Base-by-base conservation (phyloP, 1,139 yeast genomes). In the Geotrichum histeridarum region DNA sequence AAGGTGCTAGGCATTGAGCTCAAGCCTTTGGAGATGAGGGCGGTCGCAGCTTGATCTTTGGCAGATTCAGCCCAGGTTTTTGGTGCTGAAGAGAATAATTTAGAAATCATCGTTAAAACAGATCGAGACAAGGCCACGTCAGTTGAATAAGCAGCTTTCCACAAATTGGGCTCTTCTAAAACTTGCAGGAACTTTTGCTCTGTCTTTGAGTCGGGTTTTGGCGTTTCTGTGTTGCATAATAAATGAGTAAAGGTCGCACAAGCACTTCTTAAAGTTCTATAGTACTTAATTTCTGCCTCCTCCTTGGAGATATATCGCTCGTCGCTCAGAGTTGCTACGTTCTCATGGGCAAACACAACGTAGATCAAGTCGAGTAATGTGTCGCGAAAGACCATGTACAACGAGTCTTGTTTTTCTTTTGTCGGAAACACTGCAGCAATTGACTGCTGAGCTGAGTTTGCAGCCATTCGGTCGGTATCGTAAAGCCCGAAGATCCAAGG, bases 401-500 rank as follows among this genome's bases (percentile, higher is more conserved):
- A 67, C 48, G 81, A 78, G 42, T 76, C 75, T 22, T 84, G 73
- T 64, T 84, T 86, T 8, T 73, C 76, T n/a, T 70, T 81, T 49
- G 77, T 73, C 18, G 81, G 80, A 67, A 90, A 88, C 8, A 86
- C 77, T 7, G 67, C 67, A 18, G 73, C 67, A 37, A 89, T 67
- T 8, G 79, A 72, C 30, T 72, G 69, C 33, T 66, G 64, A n/a
- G 89, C 78, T 0, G 81, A 69, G 31, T 69, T 70, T 0, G 84
- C 72, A 0, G 86, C 93, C 3, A 76, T 63, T 50, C 80, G 70
- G 61, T 90, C 97, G 1, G 76, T 66, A 64, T 91, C 98, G 64
- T 76, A 84, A 1, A 77, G 65, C 0, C 95, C 95, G 48, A 82
- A 76, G 6, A 89, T 65, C 83, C 95, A 82, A 0, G 85, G 71